Percentiles rank a stretch among this genome's conserved stretches.
Conservation (phyloP, 108 stramenopile genomes). For the Skeletonema marinoi region DNA sequence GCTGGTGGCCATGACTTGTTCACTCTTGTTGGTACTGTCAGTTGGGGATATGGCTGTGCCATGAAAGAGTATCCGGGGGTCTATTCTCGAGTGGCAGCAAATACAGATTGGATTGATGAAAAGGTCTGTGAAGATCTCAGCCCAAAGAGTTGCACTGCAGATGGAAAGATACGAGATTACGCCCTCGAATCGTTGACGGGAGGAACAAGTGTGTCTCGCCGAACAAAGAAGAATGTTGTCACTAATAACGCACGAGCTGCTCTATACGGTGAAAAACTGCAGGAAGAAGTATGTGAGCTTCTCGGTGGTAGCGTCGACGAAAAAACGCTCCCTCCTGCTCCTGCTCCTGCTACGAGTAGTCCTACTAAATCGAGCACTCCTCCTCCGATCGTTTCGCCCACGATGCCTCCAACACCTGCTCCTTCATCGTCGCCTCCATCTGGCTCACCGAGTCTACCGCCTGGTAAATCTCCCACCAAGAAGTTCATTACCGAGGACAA, state of each 20-base stretch:
- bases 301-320: not conserved
- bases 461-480: not conserved
- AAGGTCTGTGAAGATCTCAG: slow-evolving; percentile 26
- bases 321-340: not conserved
- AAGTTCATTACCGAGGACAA: not conserved
- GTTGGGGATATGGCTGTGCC: slow-evolving; percentile 50
- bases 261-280: too few relatives aligned
- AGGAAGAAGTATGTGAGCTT: not conserved
- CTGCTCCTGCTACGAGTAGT: not conserved
- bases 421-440: not conserved
- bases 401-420: not conserved
- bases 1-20: not conserved
- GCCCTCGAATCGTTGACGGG: not conserved
- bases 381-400: not conserved
- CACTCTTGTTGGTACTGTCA: slow-evolving; percentile 6
- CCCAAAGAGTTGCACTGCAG: not conserved
- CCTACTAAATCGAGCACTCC: not conserved
- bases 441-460: not conserved
- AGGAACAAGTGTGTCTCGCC: not conserved
- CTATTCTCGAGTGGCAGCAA: slow-evolving; percentile 38
- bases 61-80: slow-evolving; percentile 28
- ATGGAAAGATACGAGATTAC: not conserved
- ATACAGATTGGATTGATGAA: slow-evolving; percentile 43
- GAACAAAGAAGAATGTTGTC: not conserved
- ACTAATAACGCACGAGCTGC: too few relatives aligned